Evolutionary conservation across 2,329 filamentous ascomycete genomes (phyloP), one percentile per base, ranked within the genome.

Genomic region (Colletotrichum euphorbiae): DNA sequence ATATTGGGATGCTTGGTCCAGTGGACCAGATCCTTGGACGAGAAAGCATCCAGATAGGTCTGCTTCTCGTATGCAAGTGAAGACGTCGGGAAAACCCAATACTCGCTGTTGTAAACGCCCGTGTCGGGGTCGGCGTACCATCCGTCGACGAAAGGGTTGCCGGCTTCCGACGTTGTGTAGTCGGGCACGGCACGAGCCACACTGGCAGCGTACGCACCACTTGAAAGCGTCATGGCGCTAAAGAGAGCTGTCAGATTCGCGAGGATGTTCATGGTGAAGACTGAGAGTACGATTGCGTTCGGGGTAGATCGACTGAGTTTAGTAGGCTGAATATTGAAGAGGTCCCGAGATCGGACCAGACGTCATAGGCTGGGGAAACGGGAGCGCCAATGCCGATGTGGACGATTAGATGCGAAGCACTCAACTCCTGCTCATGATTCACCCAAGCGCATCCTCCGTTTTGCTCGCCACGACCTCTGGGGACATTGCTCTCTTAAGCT

Each of bases 81-180:
- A 4, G 79, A 77, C 2, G 83, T 85, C 6, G 83, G 81, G 71
- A 80, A 86, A 24, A 85, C 79, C 81, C 81, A 85, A 74, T 82
- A 84, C 43, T 78, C 71, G 31, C 74, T 75, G 15, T 81, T 73
- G 74, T 83, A 85, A 73, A 81, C 80, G 58, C 79, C 81, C 28
- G 77, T 81, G 73, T 85, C 84, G 0, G 83, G 84, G 63, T 86
- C 83, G 7, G 83, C 84, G 71, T 85, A 85, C 81, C 82, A 84
- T 57, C 82, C 82, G 1, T 80, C 76, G 24, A 85, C 77, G 58
- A 85, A 80, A 6, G 83, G 83, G 62, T 86, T 86, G 15, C 80
- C 80, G 1, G 80, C 76, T 65, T 81, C 79, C 1, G 80, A 75
- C 3, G 81, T 82, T 2, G 77, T 74, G 66, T 78, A 81, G 70